Evolutionary conservation across 2,329 filamentous ascomycete species (phyloP), one percentile per base, ranked within the genome.

Genomic region (Dothistroma septosporum): DNA sequence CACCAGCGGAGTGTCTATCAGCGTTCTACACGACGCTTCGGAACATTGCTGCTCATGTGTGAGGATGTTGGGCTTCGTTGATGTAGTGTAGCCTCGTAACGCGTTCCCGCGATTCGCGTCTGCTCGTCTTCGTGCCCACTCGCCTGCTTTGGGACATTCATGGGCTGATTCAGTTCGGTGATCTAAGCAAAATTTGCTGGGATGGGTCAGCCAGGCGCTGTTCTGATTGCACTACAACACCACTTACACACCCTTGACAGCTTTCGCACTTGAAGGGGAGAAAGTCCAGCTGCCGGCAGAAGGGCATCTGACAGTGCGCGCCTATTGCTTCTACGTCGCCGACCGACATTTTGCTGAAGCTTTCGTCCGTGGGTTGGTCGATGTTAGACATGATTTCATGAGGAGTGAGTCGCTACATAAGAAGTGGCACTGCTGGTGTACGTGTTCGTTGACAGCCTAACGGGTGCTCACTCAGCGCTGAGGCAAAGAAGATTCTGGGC

Each of bases 231-330:
- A 21, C 19, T 33, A 16, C 19, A 46, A 53, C 28, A 48, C 28
- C 24, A 53, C 60, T 54, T 12, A 67, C 72, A 46, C 70, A 81
- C 78, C 82, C 81, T 70, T 79, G 84, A 78, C 94, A 99, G 68
- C 90, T 94, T 74, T 95, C 90, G 79, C 94, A 99, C 72, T 87
- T 84, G 76, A 97, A 97, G 4, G 94, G 94, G 4, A 99, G 85
- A 76, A 99, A 97, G 77, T 97, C 94, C 62, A 97, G 89, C 73
- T 94, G 90, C 74, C 92, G 89, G 82, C 94, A 99, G 81, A 91
- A 95, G 66, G 88, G 81, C 77, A 90, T 88, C 76, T 97, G 87
- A 83, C 94, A 99, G 80, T 97, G 92, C 64, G 85, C 85, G 76
- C 94, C 94, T 69, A 97, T 88, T 24, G 92, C 84, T 70, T 90